These are phyloP conservation scores for Russula griseocarnosa DNA, from an alignment of 768 basidiomycete genomes.

Conservation along the genomic window DNA sequence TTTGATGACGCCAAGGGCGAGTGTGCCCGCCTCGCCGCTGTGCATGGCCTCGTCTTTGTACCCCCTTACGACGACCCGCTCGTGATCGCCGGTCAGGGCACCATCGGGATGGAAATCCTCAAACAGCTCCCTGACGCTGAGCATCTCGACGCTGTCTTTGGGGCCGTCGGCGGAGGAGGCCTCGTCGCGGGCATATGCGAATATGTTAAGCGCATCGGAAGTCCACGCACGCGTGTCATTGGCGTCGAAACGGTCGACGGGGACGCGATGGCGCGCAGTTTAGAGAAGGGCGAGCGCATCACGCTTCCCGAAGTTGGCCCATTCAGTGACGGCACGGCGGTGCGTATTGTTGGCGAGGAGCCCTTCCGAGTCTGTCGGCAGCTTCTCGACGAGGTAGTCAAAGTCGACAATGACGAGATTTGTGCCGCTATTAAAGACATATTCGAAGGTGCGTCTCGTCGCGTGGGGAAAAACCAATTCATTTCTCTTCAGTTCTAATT, in stretches of 20 bases:
- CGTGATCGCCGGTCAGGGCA: slow-evolving; percentile 96
- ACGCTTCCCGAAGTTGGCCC: slow-evolving; percentile 87
- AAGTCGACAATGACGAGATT: slow-evolving; percentile 91
- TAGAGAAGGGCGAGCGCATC: slow-evolving; percentile 77
- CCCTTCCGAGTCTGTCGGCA: slow-evolving; percentile 89
- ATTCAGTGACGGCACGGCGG: slow-evolving; percentile 97
- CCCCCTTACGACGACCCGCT: slow-evolving; percentile 97
- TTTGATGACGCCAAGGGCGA: slow-evolving; percentile 97
- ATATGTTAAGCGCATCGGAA: slow-evolving; percentile 91
- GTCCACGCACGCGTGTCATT: slow-evolving; percentile 71
- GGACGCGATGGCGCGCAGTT: slow-evolving; percentile 86
- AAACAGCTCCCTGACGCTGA: slow-evolving; percentile 81
- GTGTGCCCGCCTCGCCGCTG: slow-evolving; percentile 76
- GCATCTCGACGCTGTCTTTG: slow-evolving; percentile 78
- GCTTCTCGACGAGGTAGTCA: slow-evolving; percentile 75
- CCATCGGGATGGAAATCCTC: slow-evolving; percentile 89
- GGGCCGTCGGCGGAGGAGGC: slow-evolving; percentile 91
- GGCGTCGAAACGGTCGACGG: slow-evolving; percentile 96
- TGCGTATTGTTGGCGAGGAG: slow-evolving; percentile 92
- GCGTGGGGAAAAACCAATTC: not conserved
- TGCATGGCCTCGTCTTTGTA: slow-evolving; percentile 80
- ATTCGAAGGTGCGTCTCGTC: slow-evolving; percentile 71
- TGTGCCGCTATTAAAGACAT: slow-evolving; percentile 99
- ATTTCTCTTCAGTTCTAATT: too few relatives aligned
- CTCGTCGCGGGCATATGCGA: slow-evolving; percentile 85